Percentiles rank a stretch among this genome's conserved stretches.
Evolutionary conservation across 192 early-diverging fungal genomes (phyloP).

Genomic region (Entomortierella chlamydospora): DNA sequence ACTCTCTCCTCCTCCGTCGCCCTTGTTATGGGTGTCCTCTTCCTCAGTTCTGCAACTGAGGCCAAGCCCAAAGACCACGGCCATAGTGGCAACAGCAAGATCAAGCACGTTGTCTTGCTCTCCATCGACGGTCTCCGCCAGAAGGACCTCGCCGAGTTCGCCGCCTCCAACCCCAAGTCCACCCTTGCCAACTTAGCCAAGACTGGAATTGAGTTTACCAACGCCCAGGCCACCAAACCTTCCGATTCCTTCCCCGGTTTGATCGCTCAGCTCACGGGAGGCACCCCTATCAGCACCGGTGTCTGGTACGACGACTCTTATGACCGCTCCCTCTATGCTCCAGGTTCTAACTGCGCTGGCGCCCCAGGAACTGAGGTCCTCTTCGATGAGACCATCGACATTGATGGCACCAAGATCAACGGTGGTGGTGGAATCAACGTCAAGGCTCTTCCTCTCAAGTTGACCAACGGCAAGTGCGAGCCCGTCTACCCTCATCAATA

Average conservation of each 20-base stretch:
- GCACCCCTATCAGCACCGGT: not conserved
- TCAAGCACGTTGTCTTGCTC: conserved; percentile 10
- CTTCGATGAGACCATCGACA: conserved; percentile 17
- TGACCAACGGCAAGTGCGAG: conserved; percentile 1
- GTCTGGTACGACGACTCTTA: conserved; percentile 20
- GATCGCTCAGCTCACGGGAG: conserved; percentile 9
- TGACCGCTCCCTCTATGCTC: conserved; percentile 11
- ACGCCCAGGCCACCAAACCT: conserved; percentile 12
- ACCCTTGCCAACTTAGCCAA: not conserved
- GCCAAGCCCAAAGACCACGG: not conserved
- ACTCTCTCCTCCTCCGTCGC: conserved; percentile 11
- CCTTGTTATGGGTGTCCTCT: not conserved
- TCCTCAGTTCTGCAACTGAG: not conserved
- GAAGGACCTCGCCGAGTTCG: not conserved
- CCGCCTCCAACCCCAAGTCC: conserved; percentile 9
- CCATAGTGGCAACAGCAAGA: not conserved
- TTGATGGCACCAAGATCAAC: conserved; percentile 4
- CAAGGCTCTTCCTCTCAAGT: conserved; percentile 1
- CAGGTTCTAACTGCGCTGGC: conserved; percentile 9
- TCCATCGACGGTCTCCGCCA: conserved; percentile 16
- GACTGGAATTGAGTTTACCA: conserved; percentile 7
- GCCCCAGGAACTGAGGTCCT: conserved; percentile 7
- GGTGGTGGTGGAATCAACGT: conserved; percentile 9
- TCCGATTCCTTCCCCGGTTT: conserved; percentile 14
- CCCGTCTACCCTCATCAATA: conserved; percentile 12